Percentiles rank a stretch among this genome's conserved stretches.
Evolutionary conservation across 169 alveolate genomes (phyloP).

Genomic region (Cryptosporidium meleagridis): DNA sequence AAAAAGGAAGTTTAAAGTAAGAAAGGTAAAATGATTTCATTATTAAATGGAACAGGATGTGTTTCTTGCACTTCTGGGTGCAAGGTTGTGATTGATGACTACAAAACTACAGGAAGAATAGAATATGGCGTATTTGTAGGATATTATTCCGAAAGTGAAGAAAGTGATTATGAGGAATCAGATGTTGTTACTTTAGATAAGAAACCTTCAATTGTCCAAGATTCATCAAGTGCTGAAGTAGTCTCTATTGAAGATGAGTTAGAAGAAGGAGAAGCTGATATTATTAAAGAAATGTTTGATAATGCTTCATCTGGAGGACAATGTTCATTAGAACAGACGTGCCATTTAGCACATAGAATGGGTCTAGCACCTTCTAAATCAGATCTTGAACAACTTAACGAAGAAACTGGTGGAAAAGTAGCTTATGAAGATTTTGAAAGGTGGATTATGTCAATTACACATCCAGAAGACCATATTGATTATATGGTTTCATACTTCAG

Average conservation of each 20-base stretch:
- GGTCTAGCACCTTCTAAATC: slow-evolving; percentile 65
- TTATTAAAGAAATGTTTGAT: slow-evolving; percentile 49
- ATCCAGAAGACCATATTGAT: slow-evolving; percentile 71
- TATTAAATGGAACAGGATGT: slow-evolving; percentile 49
- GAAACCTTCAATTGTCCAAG: neutral
- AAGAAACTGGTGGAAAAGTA: slow-evolving; percentile 15
- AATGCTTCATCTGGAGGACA: slow-evolving; percentile 46
- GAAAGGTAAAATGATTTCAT: slow-evolving; percentile 25
- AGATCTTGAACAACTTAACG: slow-evolving; percentile 28
- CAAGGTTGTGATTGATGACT: slow-evolving; percentile 20
- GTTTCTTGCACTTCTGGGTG: slow-evolving; percentile 62
- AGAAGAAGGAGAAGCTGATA: slow-evolving; percentile 53
- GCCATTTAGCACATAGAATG: slow-evolving; percentile 66
- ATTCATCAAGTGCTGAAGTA: neutral
- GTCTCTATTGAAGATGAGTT: slow-evolving; percentile 27
- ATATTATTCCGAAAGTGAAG: slow-evolving; percentile 62
- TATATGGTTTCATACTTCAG: slow-evolving; percentile 67
- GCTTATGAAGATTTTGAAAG: slow-evolving; percentile 64
- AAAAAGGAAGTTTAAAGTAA: neutral
- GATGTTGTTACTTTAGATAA: neutral
- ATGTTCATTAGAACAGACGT: slow-evolving; percentile 30
- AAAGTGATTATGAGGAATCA: slow-evolving; percentile 23
- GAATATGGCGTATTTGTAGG: slow-evolving; percentile 74
- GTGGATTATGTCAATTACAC: slow-evolving; percentile 57
- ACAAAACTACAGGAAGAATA: slow-evolving; percentile 32